Evolutionary conservation across 805 yeast genomes (phyloP).

Genomic region (Starmera dryadoides): DNA sequence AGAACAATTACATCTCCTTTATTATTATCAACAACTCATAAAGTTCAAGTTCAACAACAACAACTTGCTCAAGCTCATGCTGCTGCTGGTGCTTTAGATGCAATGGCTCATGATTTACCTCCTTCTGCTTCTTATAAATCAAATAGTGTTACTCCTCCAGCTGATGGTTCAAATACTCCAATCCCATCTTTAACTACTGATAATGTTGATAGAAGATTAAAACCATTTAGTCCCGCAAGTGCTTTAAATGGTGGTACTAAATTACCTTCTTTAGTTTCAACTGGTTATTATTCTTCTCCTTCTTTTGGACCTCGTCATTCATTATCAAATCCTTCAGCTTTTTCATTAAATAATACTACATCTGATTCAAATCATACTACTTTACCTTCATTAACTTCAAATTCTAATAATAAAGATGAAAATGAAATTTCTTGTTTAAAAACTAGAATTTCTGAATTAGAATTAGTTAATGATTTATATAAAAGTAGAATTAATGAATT

Average conservation of each 20-base stretch:
- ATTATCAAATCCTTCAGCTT: conserved; percentile 19
- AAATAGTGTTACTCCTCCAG: background rate
- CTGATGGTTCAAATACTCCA: background rate
- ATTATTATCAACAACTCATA: conserved; percentile 40
- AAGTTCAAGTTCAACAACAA: conserved; percentile 26
- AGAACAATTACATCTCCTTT: conserved; percentile 60
- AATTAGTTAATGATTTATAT: conserved; percentile 83
- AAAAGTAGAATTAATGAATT: conserved; percentile 76
- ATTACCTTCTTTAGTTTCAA: conserved; percentile 14
- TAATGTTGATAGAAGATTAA: background rate
- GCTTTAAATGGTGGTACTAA: conserved; percentile 4
- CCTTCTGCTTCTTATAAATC: background rate
- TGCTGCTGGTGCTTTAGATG: conserved; percentile 23
- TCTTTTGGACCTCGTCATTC: conserved; percentile 38
- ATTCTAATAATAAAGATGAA: conserved; percentile 7
- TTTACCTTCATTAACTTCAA: background rate
- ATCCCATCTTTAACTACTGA: conserved; percentile 1
- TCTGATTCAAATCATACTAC: background rate
- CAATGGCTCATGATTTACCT: conserved; percentile 4
- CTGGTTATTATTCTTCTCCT: conserved; percentile 29
- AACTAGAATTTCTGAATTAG: conserved; percentile 82
- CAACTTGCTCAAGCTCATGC: conserved; percentile 22
- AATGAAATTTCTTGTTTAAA: conserved; percentile 39
- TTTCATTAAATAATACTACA: conserved; percentile 7
- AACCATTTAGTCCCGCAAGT: background rate